Evolutionary conservation across 331 rosid species (phyloP), one percentile per base, ranked within the genome.

Genomic region (Phaseolus coccineus): DNA sequence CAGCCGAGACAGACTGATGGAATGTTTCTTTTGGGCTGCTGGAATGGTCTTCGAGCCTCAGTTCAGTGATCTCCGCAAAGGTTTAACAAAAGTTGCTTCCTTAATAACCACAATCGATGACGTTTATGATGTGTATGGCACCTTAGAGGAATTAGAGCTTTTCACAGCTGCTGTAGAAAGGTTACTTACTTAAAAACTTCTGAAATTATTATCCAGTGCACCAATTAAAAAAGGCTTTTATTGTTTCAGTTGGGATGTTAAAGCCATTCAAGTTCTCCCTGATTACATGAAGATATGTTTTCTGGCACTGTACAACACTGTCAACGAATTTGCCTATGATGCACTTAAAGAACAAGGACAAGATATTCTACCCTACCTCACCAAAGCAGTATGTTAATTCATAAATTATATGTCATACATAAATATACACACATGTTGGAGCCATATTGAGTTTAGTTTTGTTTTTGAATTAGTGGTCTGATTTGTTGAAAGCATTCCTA

Each of bases 211-310:
- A 33, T 31, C 5, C n/a, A 52, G 14, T 47, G 19, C 12, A 39
- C 30, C 55, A 56, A 77, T 40, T 53, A 15, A 25, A 25, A 0
- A 11, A 40, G 4, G 11, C 0, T 40, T 42, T 40, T 37, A 1
- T 65, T 61, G 71, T 58, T 61, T 77, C 82, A 88, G 94, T 33
- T 88, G 94, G 91, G 92, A 88, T 57, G 63, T 90, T 62, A 74
- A 79, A 40, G 84, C 75, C 7, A 47, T 85, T 27, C 61, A 81
- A 3, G 40, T 24, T 64, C 85, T 90, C 7, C 90, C 93, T 0
- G 67, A 82, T 30, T 85, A 87, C 77, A 87, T 90, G 96, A 88
- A 86, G 84, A 33, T 88, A 3, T 84, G 90, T 30, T 88, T 90
- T 77, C 63, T 90, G 11, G 93, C 93, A 57, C 90, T 88, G 6